Percentiles rank a stretch among this genome's conserved stretches.
phyloP scores from a whole-genome alignment of 2,329 filamentous ascomycete genomes.

The Hypoxylon sp. region DNA sequence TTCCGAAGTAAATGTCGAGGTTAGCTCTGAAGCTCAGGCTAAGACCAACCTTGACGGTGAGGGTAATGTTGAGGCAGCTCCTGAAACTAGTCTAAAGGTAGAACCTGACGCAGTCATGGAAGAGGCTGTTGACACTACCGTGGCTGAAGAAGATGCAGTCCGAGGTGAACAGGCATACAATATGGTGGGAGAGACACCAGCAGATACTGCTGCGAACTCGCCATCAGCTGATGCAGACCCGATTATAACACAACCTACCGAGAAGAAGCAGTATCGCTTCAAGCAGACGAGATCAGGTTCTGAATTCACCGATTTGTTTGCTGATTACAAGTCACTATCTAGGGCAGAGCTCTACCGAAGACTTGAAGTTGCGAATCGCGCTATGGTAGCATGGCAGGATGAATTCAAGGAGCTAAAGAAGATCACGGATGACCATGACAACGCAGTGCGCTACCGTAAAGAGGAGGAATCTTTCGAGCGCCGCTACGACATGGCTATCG shows the following conservation, averaged over 20 bases:
- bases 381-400: slow-evolving; percentile 66
- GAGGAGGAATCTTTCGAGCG: slow-evolving; percentile 60
- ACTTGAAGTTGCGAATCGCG: slow-evolving; percentile 62
- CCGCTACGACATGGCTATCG: slow-evolving; percentile 60
- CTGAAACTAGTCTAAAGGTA: slow-evolving; percentile 6
- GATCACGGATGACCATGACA: slow-evolving; percentile 71
- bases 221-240: slow-evolving; percentile 52
- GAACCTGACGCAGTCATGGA: slow-evolving; percentile 39
- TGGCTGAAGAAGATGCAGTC: slow-evolving; percentile 48
- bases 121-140: slow-evolving; percentile 41
- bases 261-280: slow-evolving; percentile 60
- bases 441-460: slow-evolving; percentile 65
- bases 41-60: slow-evolving; percentile 30
- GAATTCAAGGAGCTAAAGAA: slow-evolving; percentile 68
- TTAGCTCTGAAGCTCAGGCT: background rate
- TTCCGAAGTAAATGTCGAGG: slow-evolving; percentile 41
- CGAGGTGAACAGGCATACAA: slow-evolving; percentile 49
- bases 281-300: slow-evolving; percentile 66
- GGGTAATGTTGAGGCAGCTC: slow-evolving; percentile 20
- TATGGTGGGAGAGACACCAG: slow-evolving; percentile 54
- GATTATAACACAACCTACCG: slow-evolving; percentile 19
- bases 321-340: slow-evolving; percentile 66
- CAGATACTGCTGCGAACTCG: slow-evolving; percentile 57
- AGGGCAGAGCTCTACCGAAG: slow-evolving; percentile 62
- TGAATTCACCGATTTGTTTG: slow-evolving; percentile 64